Evolutionary conservation across 345 rosid species (phyloP).

Genomic region (Kernera saxatilis): DNA sequence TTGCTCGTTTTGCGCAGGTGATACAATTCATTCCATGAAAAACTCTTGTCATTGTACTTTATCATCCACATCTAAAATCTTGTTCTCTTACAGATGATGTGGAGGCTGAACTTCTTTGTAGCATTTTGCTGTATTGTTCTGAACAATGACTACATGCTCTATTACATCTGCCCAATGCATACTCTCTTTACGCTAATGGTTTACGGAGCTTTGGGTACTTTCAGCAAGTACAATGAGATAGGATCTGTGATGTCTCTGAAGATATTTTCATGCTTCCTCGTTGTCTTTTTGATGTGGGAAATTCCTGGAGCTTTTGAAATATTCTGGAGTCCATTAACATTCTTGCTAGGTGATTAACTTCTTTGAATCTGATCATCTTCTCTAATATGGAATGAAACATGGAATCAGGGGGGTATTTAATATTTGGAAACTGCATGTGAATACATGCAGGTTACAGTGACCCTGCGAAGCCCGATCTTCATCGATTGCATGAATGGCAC

Average conservation of each 20-base stretch:
- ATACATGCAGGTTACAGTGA: conserved; percentile 67
- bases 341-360: conserved; percentile 56
- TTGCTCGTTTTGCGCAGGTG: conserved; percentile 92
- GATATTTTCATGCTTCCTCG: conserved; percentile 76
- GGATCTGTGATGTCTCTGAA: conserved; percentile 85
- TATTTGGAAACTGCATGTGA: conserved; percentile 7
- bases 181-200: conserved; percentile 95
- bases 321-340: conserved; percentile 75
- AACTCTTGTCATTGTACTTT: conserved; percentile 1
- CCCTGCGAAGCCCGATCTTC: conserved; percentile 88
- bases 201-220: conserved; percentile 86
- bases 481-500: conserved; percentile 86
- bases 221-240: conserved; percentile 77
- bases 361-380: neutral
- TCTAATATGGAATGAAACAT: neutral
- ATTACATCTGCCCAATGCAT: conserved; percentile 98
- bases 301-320: conserved; percentile 79
- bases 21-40: conserved; percentile 1
- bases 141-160: conserved; percentile 90
- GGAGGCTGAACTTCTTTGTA: conserved; percentile 95
- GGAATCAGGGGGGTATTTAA: neutral
- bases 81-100: conserved; percentile 84
- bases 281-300: conserved; percentile 90
- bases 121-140: conserved; percentile 87
- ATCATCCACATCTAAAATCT: neutral